A percentile compares a stretch with the other conserved stretches of the same genome.
Evolutionary conservation across 2,329 filamentous ascomycete genomes (phyloP).

Genomic region (Macrophomina pseudophaseolina): DNA sequence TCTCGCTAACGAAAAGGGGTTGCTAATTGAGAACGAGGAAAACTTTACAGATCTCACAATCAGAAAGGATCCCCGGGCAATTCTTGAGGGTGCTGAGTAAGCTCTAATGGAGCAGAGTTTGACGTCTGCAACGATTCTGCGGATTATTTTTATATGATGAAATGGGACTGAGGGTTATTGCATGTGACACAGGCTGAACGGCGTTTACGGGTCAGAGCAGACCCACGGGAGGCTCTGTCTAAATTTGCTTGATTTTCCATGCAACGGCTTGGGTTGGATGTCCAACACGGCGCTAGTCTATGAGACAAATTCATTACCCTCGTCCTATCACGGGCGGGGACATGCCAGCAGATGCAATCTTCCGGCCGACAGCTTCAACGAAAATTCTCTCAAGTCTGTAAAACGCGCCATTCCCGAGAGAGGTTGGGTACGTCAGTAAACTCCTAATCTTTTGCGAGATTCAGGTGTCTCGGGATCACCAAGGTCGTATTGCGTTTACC

Average conservation of each 20-base stretch:
- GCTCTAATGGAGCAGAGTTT: not conserved
- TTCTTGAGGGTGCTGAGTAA: slow-evolving; percentile 8
- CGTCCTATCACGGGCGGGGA: not conserved
- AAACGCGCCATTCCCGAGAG: too few relatives aligned
- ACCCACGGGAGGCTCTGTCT: not conserved
- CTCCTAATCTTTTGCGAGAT: not conserved
- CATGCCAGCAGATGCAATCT: not conserved
- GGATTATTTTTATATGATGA: not conserved
- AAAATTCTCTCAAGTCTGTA: too few relatives aligned
- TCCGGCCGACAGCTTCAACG: too few relatives aligned
- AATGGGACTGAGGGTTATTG: not conserved
- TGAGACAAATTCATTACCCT: not conserved
- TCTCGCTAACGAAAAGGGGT: slow-evolving; percentile 89
- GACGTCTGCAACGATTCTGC: not conserved
- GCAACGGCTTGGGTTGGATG: not conserved
- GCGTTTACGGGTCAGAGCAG: not conserved
- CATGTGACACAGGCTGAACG: not conserved
- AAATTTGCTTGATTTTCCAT: not conserved
- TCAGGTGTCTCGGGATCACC: not conserved
- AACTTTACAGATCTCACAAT: slow-evolving; percentile 56
- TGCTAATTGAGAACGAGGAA: slow-evolving; percentile 72
- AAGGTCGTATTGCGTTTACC: not conserved
- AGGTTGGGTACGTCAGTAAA: too few relatives aligned
- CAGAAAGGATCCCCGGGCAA: slow-evolving; percentile 44
- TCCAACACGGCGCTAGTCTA: too few relatives aligned